These are phyloP conservation scores for Cercophora sp. DNA, from an alignment of 495 filamentous ascomycete species.

Conservation along the genomic window DNA sequence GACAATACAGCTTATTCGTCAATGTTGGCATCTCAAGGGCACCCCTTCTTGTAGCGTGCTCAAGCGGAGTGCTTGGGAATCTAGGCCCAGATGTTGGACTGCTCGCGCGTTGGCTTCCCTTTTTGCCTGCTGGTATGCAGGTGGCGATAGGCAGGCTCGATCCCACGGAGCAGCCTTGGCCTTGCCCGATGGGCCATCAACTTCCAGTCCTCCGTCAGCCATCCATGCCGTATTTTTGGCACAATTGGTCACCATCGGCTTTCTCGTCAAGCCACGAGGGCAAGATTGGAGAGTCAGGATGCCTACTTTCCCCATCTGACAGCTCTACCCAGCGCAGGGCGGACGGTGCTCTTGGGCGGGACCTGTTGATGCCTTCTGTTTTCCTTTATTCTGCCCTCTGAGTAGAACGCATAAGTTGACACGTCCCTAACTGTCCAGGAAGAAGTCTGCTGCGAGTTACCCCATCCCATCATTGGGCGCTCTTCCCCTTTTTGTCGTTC, in stretches of 20 bases:
- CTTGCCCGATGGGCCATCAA: neutral
- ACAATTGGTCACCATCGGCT: neutral
- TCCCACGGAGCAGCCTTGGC: neutral
- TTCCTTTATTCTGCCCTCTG: no score
- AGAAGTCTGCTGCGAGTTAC: neutral
- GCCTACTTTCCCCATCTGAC: no score
- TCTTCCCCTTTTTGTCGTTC: neutral
- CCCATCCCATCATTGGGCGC: constrained; percentile 11
- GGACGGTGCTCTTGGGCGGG: no score
- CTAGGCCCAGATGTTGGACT: no score
- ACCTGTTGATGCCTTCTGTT: no score
- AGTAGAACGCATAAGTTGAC: constrained; percentile 1
- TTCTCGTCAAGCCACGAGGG: constrained; percentile 1
- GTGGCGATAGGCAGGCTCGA: constrained; percentile 4
- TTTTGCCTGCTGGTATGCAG: constrained; percentile 10
- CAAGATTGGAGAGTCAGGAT: constrained; percentile 1
- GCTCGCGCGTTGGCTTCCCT: no score
- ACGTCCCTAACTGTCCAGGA: neutral
- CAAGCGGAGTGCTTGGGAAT: no score
- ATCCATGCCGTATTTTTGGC: constrained; percentile 4
- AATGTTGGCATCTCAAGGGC: no score
- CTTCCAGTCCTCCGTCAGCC: neutral
- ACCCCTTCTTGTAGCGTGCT: no score
- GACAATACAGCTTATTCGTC: no score
- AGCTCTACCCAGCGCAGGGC: no score